Conservation (phyloP, 495 filamentous ascomycete genomes). For the Evernia prunastri region DNA sequence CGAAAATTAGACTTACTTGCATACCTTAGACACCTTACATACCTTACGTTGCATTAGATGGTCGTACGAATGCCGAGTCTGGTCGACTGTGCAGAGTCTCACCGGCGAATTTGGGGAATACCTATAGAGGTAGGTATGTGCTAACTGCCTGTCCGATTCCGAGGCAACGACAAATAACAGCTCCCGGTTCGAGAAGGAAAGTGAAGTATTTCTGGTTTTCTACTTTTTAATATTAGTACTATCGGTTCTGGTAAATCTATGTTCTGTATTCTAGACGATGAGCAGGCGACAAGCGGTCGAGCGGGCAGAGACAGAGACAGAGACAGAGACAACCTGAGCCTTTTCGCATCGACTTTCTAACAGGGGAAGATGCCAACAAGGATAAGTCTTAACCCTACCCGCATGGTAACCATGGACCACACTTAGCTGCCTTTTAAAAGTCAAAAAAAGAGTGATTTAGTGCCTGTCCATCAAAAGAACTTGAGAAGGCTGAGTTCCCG, state of each 20-base stretch:
- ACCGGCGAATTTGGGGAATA: neutral
- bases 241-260: too few relatives aligned
- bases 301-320: neutral
- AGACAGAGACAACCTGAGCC: too few relatives aligned
- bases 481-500: constrained; percentile 1
- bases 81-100: neutral
- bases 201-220: too few relatives aligned
- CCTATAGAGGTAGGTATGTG: too few relatives aligned
- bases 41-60: too few relatives aligned
- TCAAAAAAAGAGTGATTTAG: neutral
- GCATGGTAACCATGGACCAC: too few relatives aligned
- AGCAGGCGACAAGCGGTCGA: neutral
- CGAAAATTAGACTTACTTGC: constrained; percentile 1
- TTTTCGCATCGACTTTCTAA: constrained; percentile 1
- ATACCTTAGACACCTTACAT: neutral
- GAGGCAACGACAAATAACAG: neutral
- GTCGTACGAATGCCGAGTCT: too few relatives aligned
- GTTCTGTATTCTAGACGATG: neutral
- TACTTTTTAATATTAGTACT: too few relatives aligned
- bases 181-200: neutral
- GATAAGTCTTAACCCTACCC: neutral
- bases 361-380: constrained; percentile 5
- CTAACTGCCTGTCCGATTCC: too few relatives aligned
- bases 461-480: too few relatives aligned
- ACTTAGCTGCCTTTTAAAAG: neutral